Conservation (phyloP, 2,329 filamentous ascomycete genomes). For the Mycosphaerella sp. region DNA sequence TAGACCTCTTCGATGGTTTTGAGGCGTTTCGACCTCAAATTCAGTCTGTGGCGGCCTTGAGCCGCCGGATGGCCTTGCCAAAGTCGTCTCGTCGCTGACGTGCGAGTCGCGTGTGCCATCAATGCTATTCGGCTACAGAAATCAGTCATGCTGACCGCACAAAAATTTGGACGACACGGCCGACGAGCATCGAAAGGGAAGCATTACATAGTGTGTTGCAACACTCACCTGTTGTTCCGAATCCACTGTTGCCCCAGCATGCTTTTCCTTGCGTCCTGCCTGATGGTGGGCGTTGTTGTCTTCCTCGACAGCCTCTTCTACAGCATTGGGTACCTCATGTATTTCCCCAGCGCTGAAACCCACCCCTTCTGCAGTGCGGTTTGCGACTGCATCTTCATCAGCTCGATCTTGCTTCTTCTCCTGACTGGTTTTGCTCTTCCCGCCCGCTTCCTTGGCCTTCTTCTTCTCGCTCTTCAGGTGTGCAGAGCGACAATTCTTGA, state of each 20-base stretch:
- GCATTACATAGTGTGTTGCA: neutral
- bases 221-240: neutral
- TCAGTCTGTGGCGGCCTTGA: conserved; percentile 17
- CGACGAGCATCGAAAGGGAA: neutral
- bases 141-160: neutral
- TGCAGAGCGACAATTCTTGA: conserved; percentile 70
- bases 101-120: conserved; percentile 12
- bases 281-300: conserved; percentile 25
- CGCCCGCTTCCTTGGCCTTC: conserved; percentile 42
- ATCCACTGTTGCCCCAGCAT: neutral
- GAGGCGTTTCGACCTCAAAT: conserved; percentile 14
- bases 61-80: conserved; percentile 23
- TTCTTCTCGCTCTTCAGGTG: conserved; percentile 58
- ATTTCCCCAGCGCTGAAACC: conserved; percentile 32
- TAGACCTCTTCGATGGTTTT: conserved; percentile 29
- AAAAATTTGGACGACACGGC: neutral
- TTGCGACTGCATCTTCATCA: conserved; percentile 28
- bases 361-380: conserved; percentile 28
- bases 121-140: neutral
- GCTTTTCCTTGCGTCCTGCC: neutral
- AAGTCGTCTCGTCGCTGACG: conserved; percentile 15
- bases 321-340: conserved; percentile 26
- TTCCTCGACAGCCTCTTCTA: conserved; percentile 30
- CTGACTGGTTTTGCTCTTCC: conserved; percentile 52
- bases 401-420: conserved; percentile 38